These are phyloP conservation scores for Priceomyces carsonii DNA, from an alignment of 805 yeast species.

Conservation along the genomic window DNA sequence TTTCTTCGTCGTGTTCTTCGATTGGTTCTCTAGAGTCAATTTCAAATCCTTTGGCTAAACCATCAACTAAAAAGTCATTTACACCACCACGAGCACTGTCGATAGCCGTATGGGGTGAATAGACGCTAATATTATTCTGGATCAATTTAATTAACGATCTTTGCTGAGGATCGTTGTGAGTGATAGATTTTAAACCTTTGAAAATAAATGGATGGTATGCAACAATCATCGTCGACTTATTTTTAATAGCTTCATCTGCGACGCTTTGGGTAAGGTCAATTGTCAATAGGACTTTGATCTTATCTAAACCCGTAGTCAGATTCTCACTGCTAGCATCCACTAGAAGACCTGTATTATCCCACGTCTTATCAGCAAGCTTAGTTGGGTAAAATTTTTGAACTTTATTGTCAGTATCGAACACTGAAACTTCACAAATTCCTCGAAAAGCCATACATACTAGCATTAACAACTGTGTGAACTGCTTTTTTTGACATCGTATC, in stretches of 20 bases:
- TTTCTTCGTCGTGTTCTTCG: constrained; percentile 42
- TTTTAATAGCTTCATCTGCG: constrained; percentile 76
- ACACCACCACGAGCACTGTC: constrained; percentile 94
- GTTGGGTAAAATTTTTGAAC: constrained; percentile 81
- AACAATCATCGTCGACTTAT: constrained; percentile 57
- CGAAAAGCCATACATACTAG: constrained; percentile 40
- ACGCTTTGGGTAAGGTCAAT: constrained; percentile 84
- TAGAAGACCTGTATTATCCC: constrained; percentile 95
- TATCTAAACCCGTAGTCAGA: constrained; percentile 11
- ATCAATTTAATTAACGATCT: constrained; percentile 69
- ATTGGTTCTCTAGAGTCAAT: constrained; percentile 36
- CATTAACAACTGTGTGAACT: constrained; percentile 39
- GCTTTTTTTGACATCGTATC: constrained; percentile 48
- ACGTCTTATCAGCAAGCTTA: constrained; percentile 76
- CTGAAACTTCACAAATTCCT: not conserved
- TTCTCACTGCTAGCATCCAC: constrained; percentile 60
- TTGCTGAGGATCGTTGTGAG: constrained; percentile 74
- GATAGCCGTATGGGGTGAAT: constrained; percentile 94
- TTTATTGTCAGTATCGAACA: constrained; percentile 9
- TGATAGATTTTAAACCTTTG: constrained; percentile 76
- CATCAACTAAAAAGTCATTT: constrained; percentile 84
- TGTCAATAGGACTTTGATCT: constrained; percentile 58
- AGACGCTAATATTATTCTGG: constrained; percentile 80
- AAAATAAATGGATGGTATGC: constrained; percentile 95
- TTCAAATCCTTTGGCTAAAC: constrained; percentile 39